Percentiles rank a stretch among this genome's conserved stretches.
Evolutionary conservation across 345 rosid species (phyloP).

Genomic region (Jatropha curcas): DNA sequence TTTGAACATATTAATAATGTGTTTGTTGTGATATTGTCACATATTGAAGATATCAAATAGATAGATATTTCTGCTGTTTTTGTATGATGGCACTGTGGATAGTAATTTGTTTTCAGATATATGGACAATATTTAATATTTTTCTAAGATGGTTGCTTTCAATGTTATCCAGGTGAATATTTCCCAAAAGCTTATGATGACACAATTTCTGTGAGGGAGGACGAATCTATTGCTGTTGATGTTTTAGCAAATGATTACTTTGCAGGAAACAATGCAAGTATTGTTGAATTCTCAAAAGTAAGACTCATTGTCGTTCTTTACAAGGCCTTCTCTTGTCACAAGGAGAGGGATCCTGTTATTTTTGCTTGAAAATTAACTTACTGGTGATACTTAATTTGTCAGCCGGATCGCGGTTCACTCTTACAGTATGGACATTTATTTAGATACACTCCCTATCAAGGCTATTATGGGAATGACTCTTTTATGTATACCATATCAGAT

Average conservation of each 20-base stretch:
- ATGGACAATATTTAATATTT: background rate
- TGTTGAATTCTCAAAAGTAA: constrained; percentile 62
- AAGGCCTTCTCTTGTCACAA: background rate
- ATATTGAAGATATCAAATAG: background rate
- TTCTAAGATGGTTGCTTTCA: background rate
- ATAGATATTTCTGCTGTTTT: background rate
- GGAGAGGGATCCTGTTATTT: background rate
- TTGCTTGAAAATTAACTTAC: constrained; percentile 5
- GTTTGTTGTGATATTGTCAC: background rate
- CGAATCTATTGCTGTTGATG: constrained; percentile 74
- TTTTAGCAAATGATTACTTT: constrained; percentile 70
- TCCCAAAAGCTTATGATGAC: constrained; percentile 81
- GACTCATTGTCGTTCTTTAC: background rate
- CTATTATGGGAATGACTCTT: constrained; percentile 72
- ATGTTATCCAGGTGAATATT: constrained; percentile 64
- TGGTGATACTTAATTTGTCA: constrained; percentile 34
- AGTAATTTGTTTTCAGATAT: background rate
- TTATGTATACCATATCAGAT: constrained; percentile 64
- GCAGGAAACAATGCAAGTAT: constrained; percentile 63
- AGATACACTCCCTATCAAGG: constrained; percentile 81
- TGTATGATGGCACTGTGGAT: background rate
- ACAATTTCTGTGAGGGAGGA: constrained; percentile 71
- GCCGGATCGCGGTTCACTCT: constrained; percentile 85
- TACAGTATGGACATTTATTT: constrained; percentile 57
- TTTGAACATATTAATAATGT: too few relatives aligned